Evolutionary conservation across 257 asterid species (phyloP).

Genomic region (Nicotiana noctiflora): DNA sequence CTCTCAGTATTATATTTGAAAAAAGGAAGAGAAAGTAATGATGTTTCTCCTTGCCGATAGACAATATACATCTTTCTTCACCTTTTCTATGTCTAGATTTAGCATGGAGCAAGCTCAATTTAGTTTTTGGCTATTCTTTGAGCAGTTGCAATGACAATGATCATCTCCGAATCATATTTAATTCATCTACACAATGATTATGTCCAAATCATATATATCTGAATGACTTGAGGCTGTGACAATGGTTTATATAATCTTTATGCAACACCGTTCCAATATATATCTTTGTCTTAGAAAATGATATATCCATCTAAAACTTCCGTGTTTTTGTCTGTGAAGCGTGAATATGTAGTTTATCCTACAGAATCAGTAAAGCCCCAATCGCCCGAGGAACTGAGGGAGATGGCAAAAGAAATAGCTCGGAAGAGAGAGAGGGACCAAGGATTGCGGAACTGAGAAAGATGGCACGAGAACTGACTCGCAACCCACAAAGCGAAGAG

Average conservation of each 20-base stretch:
- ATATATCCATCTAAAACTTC: conserved; percentile 2
- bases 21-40: not conserved
- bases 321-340: conserved; percentile 35
- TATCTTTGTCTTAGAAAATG: not conserved
- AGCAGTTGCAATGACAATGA: too few species aligned
- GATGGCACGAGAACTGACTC: not conserved
- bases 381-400: conserved; percentile 84
- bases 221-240: not conserved
- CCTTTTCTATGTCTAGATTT: not conserved
- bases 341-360: conserved; percentile 79
- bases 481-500: not conserved
- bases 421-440: conserved; percentile 51
- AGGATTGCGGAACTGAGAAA: conserved; percentile 2
- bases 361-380: conserved; percentile 79
- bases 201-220: not conserved
- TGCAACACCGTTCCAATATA: not conserved
- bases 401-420: conserved; percentile 68
- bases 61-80: not conserved
- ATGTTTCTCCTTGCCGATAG: not conserved
- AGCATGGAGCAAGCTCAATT: not conserved
- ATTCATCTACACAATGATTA: not conserved
- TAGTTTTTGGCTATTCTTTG: not conserved
- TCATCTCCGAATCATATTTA: not conserved
- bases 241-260: not conserved
- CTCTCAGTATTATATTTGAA: not conserved